These are phyloP conservation scores for Acrocalymma vagum DNA, from an alignment of 2,329 filamentous ascomycete genomes.

Conservation along the genomic window DNA sequence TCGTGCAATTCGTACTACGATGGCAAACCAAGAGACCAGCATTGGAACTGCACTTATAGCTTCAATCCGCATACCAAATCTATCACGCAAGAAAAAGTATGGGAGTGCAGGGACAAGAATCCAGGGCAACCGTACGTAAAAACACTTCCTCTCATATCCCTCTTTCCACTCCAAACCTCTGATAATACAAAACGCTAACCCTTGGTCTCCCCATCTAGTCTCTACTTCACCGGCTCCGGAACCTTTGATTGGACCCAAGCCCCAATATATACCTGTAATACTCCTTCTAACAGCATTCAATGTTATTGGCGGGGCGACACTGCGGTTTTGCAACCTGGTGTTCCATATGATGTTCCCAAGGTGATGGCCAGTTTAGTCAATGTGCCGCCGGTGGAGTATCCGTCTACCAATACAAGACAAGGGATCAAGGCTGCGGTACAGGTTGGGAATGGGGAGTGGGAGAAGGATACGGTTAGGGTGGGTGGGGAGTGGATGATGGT, in stretches of 20 bases:
- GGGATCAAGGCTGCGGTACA: no score
- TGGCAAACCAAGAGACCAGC: conserved; percentile 10
- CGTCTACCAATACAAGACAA: no score
- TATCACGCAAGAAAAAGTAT: conserved; percentile 10
- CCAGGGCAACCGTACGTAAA: conserved; percentile 6
- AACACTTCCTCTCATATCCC: no score
- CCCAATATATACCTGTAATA: conserved; percentile 5
- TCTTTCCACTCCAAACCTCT: not conserved
- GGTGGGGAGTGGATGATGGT: no score
- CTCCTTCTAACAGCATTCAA: not conserved
- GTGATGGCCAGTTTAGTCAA: conserved; percentile 14
- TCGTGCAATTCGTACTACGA: conserved; percentile 14
- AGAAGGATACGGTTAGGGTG: no score
- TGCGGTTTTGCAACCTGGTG: conserved; percentile 6
- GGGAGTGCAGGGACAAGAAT: conserved; percentile 19
- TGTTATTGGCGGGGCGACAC: conserved; percentile 13
- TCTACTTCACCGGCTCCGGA: conserved; percentile 16
- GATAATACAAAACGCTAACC: not conserved
- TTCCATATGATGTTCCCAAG: conserved; percentile 15
- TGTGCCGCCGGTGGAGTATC: conserved; percentile 12
- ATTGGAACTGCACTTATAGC: conserved; percentile 12
- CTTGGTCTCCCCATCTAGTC: no score
- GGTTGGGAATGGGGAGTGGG: no score
- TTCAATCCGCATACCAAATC: conserved; percentile 12
- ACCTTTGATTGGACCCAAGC: conserved; percentile 13